Evolutionary conservation across 2,329 filamentous ascomycete species (phyloP), one percentile per base, ranked within the genome.

Genomic region (Claviceps maximensis): DNA sequence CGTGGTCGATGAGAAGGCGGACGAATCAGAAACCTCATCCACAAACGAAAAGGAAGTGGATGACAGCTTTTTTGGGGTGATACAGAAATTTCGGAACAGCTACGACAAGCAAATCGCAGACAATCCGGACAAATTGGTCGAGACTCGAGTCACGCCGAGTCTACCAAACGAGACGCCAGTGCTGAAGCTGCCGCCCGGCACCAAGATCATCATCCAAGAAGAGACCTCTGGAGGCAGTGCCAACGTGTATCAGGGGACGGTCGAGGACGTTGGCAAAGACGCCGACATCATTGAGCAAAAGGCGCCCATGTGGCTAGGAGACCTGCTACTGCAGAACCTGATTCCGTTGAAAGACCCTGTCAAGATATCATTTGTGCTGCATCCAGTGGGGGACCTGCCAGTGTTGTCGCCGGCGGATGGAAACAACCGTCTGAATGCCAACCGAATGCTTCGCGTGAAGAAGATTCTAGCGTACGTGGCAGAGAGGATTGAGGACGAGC

Each of bases 381-480:
- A 93, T 60, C 90, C 93, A 0, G 77, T 87, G 61, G 84, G 88
- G 58, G 71, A 77, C 27, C 72, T 97, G 51, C 89, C 89, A 0
- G 78, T 77, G 52, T 85, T 96, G 49, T 80, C 85, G 33, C 79
- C 82, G 25, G 69, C 81, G 4, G 89, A 95, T 63, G 85, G 84
- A 51, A 95, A 91, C 67, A 91, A 90, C 59, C 84, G 93, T 25
- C 76, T 98, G 50, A 98, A 97, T 65, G 93, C 93, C 12, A 98
- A 97, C 64, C 82, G 91, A 53, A 97, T 98, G 93, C 76, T 98
- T 50, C 81, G 93, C 47, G 89, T 94, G 3, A 91, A 89, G 71
- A 98, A 98, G 74, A 93, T 98, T 23, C 71, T 97, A 54, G 82
- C 83, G 0, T 98, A 98, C 62, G 82, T 98, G 19, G 88, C 89